Base-by-base conservation (phyloP, 768 basidiomycete species). In the Obba rivulosa region DNA sequence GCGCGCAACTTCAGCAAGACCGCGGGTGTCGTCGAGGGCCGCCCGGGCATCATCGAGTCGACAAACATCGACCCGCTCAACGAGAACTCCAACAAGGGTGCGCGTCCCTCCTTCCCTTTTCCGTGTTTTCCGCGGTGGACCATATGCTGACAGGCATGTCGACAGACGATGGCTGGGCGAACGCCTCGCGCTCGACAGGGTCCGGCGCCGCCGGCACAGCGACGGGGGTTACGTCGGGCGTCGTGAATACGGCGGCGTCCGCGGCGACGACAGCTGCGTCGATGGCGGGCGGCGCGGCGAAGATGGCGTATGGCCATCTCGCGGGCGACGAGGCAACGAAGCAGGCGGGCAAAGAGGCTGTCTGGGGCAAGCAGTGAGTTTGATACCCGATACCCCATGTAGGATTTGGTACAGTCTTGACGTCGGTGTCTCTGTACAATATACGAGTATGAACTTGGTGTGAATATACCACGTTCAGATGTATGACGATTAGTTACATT, bases 21-120 rank as follows among this genome's bases (percentile, higher is more conserved):
- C 7, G 70, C 75, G 8, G 77, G 79, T 17, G 77, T 79, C 31
- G 61, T 75, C 34, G 79, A 80, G 59, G 72, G 69, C 13, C 71
- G 69, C 2, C 76, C 80, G 5, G 78, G 79, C 16, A 78, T 80
- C 54, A 78, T 81, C 53, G 78, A 81, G 62, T 63, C 67, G 25
- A 66, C 76, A 20, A 64, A 78, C 54, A 78, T 80, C 45, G 76
- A 76, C 45, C 79, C 79, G 18, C 60, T 79, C 57, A 69, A 70
- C 49, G 68, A 76, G 43, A 64, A 69, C 49, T 67, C 69, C 4
- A 71, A 69, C 51, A 69, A 72, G 57, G 69, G 70, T 71, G 43
- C 25, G 62, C 53, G 2, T 13, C 38, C 7, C 37, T 41, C 34
- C 35, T n/a, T 21, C 10, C 22, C 11, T 9, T n/a, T 44, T 35